Base-by-base conservation (phyloP, 495 filamentous ascomycete genomes). In the Bacidia gigantensis region DNA sequence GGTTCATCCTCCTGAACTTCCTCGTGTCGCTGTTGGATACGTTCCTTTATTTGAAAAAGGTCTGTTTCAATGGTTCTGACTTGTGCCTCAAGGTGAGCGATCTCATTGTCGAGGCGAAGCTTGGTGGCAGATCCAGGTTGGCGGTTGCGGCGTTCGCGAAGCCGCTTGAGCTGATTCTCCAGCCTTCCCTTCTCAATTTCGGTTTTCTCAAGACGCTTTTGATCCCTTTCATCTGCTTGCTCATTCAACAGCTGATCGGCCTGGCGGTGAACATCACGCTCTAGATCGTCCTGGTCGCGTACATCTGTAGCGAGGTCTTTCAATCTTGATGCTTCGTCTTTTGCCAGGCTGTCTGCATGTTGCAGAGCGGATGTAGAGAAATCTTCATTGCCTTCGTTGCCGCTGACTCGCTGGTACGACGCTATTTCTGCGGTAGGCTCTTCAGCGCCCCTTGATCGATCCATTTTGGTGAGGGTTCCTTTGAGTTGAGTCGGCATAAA, bases 211-310 rank as follows among this genome's bases (percentile, higher is more conserved):
- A 95, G 77, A 52, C 90, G 79, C 62, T 87, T 92, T 53, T 79
- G 76, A 57, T 98, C 92, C 47, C 83, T 78, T 66, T 92, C 86
- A 62, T 96, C 82, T 22, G 90, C 89, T 60, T 85, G 83, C 56
- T 89, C 85, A 24, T 77, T 78, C 43, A 96, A 72, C 11, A 86
- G 69, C 53, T 78, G 75, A 57, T 87, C 88, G 0, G 90, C 89
- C 66, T 77, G 70, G 24, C 71, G 68, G 29, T 71, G 65, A 55
- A 89, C 82, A 46, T 89, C 86, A 52, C 83, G 73, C 59, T 90
- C 84, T 2, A 90, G 72, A 49, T 94, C 87, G 65, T 89, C 83
- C 62, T 95, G 89, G 61, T 92, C 75, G 24, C 86, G 81, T 26
- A 92, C 78, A 53, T 83, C 78, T 29, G 82, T 78, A 11, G 86